A percentile compares a stretch with the other conserved stretches of the same genome.
Evolutionary conservation across 1,139 yeast genomes (phyloP).

Genomic region (Yamadazyma triangularis): DNA sequence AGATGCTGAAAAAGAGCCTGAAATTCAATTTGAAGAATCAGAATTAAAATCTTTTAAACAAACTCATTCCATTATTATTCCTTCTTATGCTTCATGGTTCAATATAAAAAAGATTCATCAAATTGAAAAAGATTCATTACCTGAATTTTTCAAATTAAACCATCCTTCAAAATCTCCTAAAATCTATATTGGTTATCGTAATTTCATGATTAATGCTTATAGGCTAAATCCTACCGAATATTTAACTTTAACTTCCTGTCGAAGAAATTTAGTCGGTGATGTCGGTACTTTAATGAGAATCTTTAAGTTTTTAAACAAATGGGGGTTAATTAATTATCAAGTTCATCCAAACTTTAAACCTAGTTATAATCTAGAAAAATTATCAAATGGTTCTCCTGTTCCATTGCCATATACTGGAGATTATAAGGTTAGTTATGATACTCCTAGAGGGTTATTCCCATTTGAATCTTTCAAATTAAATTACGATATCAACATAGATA

Average conservation of each 20-base stretch:
- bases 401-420: constrained; percentile 65
- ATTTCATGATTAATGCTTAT: constrained; percentile 90
- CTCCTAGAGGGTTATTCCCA: constrained; percentile 93
- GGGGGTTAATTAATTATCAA: constrained; percentile 97
- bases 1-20: neutral
- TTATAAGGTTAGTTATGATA: constrained; percentile 68
- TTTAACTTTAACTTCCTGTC: constrained; percentile 86
- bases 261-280: constrained; percentile 94
- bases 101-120: constrained; percentile 64
- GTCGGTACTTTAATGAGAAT: constrained; percentile 90
- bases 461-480: constrained; percentile 73
- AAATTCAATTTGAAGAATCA: constrained; percentile 5
- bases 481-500: constrained; percentile 52
- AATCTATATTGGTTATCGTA: constrained; percentile 81
- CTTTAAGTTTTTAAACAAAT: constrained; percentile 82
- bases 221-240: constrained; percentile 91
- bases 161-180: constrained; percentile 85
- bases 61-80: constrained; percentile 85
- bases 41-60: constrained; percentile 36
- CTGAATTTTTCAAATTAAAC: constrained; percentile 79
- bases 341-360: constrained; percentile 69
- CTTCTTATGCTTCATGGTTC: constrained; percentile 94
- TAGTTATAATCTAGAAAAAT: constrained; percentile 57
- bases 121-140: constrained; percentile 67
- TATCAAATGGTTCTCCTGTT: constrained; percentile 41